These are phyloP conservation scores for Cyberlindnera mrakii DNA, from an alignment of 805 yeast species.

Conservation along the genomic window DNA sequence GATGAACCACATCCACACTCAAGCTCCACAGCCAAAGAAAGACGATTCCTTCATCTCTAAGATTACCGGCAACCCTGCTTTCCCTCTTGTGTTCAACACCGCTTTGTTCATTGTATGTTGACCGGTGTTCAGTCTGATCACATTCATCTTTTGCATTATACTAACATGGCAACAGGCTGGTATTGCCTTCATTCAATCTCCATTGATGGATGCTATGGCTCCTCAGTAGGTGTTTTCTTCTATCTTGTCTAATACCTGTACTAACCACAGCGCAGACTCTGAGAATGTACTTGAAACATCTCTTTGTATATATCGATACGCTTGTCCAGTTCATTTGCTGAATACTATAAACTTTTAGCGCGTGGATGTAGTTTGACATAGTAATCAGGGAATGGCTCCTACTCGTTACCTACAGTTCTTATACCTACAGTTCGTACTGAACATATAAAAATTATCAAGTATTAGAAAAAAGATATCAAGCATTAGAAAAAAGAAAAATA, in stretches of 20 bases:
- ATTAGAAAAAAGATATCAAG: no score
- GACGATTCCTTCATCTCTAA: conserved; percentile 35
- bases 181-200: conserved; percentile 70
- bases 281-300: not conserved
- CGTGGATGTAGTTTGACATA: no score
- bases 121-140: conserved; percentile 1
- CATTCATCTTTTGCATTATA: not conserved
- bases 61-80: conserved; percentile 58
- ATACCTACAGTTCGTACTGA: no score
- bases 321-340: no score
- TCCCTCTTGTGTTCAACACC: conserved; percentile 58
- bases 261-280: conserved; percentile 2
- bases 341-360: no score
- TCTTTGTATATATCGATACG: conserved; percentile 1
- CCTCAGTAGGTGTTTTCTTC: conserved; percentile 42
- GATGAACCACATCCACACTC: conserved; percentile 15
- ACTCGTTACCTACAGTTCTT: no score
- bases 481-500: no score
- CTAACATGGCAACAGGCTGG: conserved; percentile 40
- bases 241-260: not conserved
- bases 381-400: no score
- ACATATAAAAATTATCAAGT: no score
- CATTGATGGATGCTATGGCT: conserved; percentile 75
- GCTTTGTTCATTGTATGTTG: conserved; percentile 45
- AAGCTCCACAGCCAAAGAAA: conserved; percentile 22